Evolutionary conservation across 495 filamentous ascomycete species (phyloP).

Genomic region (Trichoderma asperelloides): DNA sequence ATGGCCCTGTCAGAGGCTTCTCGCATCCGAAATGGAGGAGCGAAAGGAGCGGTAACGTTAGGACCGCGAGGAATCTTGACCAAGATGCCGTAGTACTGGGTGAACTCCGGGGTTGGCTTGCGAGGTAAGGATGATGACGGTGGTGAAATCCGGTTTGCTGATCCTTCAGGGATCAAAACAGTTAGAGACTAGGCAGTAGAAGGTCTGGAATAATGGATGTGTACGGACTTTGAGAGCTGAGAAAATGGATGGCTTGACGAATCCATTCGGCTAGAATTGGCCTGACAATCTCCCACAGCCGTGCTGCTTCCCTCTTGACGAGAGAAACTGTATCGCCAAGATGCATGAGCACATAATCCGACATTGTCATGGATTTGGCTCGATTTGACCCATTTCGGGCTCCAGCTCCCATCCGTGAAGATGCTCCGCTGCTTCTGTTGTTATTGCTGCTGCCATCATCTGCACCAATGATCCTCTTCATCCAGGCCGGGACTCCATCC

Average conservation of each 20-base stretch:
- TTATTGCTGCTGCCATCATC: background rate
- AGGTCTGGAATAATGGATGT: background rate
- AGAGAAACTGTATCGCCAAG: background rate
- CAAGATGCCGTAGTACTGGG: background rate
- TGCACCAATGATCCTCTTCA: background rate
- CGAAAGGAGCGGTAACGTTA: background rate
- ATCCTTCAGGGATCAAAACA: background rate
- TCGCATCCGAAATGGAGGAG: background rate
- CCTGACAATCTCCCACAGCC: background rate
- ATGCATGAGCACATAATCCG: background rate
- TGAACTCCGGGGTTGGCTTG: background rate
- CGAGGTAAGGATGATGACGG: background rate
- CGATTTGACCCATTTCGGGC: background rate
- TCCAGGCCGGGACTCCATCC: background rate
- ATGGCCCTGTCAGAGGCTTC: background rate
- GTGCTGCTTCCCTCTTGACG: background rate
- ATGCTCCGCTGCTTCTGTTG: background rate
- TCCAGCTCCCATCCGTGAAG: background rate
- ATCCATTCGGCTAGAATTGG: background rate
- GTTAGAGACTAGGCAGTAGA: background rate
- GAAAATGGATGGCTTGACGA: background rate
- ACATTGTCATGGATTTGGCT: background rate
- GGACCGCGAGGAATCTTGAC: background rate
- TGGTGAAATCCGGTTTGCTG: background rate
- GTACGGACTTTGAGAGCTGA: background rate